Evolutionary conservation across 768 basidiomycete species (phyloP).

Genomic region (Pulveroboletus sp.): DNA sequence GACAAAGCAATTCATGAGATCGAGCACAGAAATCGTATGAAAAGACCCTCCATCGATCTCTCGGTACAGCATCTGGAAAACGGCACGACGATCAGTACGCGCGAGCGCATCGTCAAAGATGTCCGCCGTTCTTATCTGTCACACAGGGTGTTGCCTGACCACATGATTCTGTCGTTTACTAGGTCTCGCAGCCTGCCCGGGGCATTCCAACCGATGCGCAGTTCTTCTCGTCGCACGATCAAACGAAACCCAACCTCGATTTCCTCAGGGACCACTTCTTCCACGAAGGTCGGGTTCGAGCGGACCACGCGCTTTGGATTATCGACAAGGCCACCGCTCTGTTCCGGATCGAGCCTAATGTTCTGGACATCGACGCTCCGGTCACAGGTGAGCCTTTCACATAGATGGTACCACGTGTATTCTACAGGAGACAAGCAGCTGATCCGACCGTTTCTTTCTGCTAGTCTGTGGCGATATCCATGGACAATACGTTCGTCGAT

Average conservation of each 20-base stretch:
- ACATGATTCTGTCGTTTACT: too few species aligned
- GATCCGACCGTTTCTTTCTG: slow-evolving; percentile 2
- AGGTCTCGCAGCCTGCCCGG: slow-evolving; percentile 39
- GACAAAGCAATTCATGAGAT: slow-evolving; percentile 34
- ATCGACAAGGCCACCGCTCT: slow-evolving; percentile 80
- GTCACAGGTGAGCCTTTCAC: slow-evolving; percentile 71
- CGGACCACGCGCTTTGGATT: slow-evolving; percentile 94
- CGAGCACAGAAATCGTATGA: slow-evolving; percentile 36
- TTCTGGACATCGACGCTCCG: slow-evolving; percentile 92
- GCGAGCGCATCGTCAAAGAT: slow-evolving; percentile 95
- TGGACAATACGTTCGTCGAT: slow-evolving; percentile 86
- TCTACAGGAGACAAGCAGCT: too few species aligned
- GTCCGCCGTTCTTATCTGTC: slow-evolving; percentile 35
- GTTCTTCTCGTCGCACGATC: slow-evolving; percentile 83
- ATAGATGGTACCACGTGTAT: too few species aligned
- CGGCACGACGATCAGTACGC: slow-evolving; percentile 85
- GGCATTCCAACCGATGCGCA: slow-evolving; percentile 85
- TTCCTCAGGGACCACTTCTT: slow-evolving; percentile 99
- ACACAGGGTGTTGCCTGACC: slow-evolving; percentile 49
- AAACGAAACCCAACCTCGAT: slow-evolving; percentile 87
- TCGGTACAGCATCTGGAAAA: slow-evolving; percentile 83
- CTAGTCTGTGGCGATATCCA: slow-evolving; percentile 97
- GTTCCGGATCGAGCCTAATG: slow-evolving; percentile 79
- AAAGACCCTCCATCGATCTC: slow-evolving; percentile 69
- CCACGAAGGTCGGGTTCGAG: slow-evolving; percentile 87